Percentiles rank a stretch among this genome's conserved stretches.
phyloP scores from a whole-genome alignment of 179 eudicot species.

The Silene coronaria region DNA sequence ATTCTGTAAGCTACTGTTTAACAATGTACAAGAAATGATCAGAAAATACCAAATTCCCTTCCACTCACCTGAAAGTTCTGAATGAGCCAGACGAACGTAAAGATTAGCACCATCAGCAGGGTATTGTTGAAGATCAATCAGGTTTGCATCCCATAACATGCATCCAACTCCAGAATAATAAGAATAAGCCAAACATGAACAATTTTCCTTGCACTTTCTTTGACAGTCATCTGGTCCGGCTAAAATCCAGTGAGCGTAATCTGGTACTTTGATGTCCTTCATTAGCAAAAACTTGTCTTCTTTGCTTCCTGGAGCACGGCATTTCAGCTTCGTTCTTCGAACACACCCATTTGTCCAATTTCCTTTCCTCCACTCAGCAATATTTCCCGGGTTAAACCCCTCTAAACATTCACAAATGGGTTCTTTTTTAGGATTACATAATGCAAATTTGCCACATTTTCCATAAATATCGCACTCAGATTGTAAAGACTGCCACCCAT shows the following conservation, averaged over 20 bases:
- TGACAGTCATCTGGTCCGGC: background rate
- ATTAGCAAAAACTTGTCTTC: conserved; percentile 36
- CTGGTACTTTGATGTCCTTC: conserved; percentile 32
- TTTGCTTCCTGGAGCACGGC: conserved; percentile 5
- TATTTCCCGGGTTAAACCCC: conserved; percentile 33
- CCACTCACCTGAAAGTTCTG: conserved; percentile 17
- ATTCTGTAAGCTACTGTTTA: background rate
- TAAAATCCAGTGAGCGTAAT: conserved; percentile 8
- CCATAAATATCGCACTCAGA: conserved; percentile 37
- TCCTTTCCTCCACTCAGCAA: conserved; percentile 32
- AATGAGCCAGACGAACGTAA: conserved; percentile 22
- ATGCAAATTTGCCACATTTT: conserved; percentile 32
- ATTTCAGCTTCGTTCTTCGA: conserved; percentile 26
- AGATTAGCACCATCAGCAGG: conserved; percentile 13
- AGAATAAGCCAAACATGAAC: conserved; percentile 20
- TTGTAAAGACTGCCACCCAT: background rate
- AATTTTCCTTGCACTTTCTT: background rate
- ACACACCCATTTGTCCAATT: conserved; percentile 43
- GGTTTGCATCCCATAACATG: conserved; percentile 19
- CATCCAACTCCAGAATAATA: no score
- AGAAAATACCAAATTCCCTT: no score
- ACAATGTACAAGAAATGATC: background rate
- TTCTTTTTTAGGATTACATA: conserved; percentile 23
- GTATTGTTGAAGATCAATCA: conserved; percentile 17
- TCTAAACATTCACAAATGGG: conserved; percentile 34